Percentiles rank a stretch among this genome's conserved stretches.
Conservation (phyloP, 2,329 filamentous ascomycete genomes). For the Dothistroma pini region DNA sequence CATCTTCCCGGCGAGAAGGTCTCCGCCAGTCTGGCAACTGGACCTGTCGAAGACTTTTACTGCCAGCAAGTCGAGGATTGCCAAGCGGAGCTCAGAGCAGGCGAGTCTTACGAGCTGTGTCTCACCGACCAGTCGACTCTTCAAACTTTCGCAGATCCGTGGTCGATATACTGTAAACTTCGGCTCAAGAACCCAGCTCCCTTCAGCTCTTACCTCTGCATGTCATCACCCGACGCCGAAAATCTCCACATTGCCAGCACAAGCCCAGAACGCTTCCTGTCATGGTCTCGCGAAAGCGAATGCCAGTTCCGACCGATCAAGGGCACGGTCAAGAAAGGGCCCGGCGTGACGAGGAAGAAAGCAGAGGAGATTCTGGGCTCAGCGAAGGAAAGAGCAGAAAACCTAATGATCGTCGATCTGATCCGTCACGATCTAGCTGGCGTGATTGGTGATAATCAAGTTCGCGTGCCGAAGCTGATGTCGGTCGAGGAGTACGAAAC, state of each 20-base stretch:
- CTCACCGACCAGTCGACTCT: conserved; percentile 73
- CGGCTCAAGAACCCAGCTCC: conserved; percentile 72
- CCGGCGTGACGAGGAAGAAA: conserved; percentile 63
- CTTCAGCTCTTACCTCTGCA: conserved; percentile 76
- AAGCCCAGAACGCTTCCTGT: conserved; percentile 86
- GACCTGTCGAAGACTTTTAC: conserved; percentile 47
- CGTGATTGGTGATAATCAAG: conserved; percentile 53
- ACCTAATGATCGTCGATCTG: conserved; percentile 96
- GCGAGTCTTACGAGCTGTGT: conserved; percentile 82
- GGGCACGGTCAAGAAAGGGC: conserved; percentile 81
- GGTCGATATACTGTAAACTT: conserved; percentile 69
- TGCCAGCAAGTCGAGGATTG: conserved; percentile 64
- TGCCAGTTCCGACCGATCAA: conserved; percentile 93
- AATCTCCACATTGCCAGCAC: conserved; percentile 68
- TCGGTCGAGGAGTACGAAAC: conserved; percentile 86
- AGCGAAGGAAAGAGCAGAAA: conserved; percentile 90
- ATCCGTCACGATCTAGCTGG: conserved; percentile 90
- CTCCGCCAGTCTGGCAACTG: conserved; percentile 14
- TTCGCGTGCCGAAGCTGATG: conserved; percentile 73
- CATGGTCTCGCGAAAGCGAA: conserved; percentile 57
- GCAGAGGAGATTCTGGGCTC: conserved; percentile 70
- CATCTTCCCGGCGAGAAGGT: background rate
- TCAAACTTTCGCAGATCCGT: conserved; percentile 43
- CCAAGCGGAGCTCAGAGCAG: conserved; percentile 67
- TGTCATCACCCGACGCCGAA: conserved; percentile 46